Base-by-base conservation (phyloP, 1,139 yeast genomes). In the Entelexis paramagnoliae region DNA sequence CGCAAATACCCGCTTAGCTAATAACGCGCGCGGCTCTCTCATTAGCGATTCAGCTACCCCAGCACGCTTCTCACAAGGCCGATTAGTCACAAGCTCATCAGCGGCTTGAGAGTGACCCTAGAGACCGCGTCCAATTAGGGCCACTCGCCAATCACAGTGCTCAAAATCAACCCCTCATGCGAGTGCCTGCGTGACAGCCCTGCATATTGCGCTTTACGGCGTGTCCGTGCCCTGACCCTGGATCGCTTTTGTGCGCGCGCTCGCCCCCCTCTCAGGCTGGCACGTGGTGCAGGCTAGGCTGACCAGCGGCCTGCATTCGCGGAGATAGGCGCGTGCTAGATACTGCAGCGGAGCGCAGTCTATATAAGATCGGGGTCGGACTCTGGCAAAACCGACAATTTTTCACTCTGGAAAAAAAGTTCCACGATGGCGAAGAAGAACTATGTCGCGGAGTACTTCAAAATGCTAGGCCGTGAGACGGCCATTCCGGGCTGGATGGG, bases 401-500 rank as follows among this genome's bases (percentile, higher is more conserved):
- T 9, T 10, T 36, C 26, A 19, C 19, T 8, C 17, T 36, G 13
- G 28, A 9, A 13, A 36, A 36, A 36, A 36, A 5, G 1, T n/a
- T n/a, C n/a, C n/a, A n/a, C 13, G 6, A n/a, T 17, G 11, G 34
- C 17, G 39, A 32, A 11, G 16, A 20, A 26, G 30, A 22, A 17
- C 30, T 38, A 20, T 20, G 53, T 38, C 1, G 16, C 19, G 17
- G 28, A 41, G 9, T 52, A 52, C 34, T 46, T 51, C 20, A 4
- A 24, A n/a, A 50, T 50, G 51, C 26, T 52, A 2, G 39, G 44
- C 14, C 43, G 45, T 8, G 55, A 52, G 34, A 50, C 53, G 22
- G 46, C 53, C 48, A 28, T 52, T 13, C 55, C 55, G 17, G 26
- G 33, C 13, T 52, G 53, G 55, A 36, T 52, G 53, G 54, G 54